Evolutionary conservation across 2,329 filamentous ascomycete species (phyloP).

Genomic region (Tricladium varicosporioides): DNA sequence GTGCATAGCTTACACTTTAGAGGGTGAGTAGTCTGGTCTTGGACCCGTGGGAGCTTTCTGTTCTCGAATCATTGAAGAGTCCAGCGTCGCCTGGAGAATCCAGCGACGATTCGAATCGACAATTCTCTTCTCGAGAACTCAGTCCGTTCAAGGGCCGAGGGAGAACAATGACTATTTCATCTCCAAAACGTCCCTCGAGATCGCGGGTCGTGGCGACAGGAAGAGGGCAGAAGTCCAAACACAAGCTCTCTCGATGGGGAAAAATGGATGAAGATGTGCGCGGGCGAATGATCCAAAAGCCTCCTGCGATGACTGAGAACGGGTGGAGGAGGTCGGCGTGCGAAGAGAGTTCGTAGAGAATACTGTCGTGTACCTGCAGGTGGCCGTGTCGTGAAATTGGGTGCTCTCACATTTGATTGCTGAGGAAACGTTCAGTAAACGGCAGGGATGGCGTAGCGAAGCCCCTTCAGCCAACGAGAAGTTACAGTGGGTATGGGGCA

Average conservation of each 20-base stretch:
- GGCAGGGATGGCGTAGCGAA: not conserved
- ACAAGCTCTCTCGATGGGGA: too few species aligned
- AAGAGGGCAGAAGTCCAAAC: not conserved
- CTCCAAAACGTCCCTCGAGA: conserved; percentile 16
- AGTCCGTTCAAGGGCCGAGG: conserved; percentile 34
- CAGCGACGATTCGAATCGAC: conserved; percentile 22
- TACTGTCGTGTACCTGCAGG: too few species aligned
- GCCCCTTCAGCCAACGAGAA: not conserved
- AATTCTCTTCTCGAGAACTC: conserved; percentile 20
- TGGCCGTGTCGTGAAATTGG: not conserved
- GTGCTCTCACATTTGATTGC: not conserved
- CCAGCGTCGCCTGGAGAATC: conserved; percentile 18
- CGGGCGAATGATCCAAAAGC: too few species aligned
- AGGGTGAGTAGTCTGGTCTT: conserved; percentile 56
- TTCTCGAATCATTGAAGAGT: conserved; percentile 48
- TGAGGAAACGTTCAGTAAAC: not conserved
- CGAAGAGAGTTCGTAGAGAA: too few species aligned
- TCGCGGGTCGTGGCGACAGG: not conserved
- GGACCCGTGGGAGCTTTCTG: conserved; percentile 57
- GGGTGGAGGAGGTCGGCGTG: too few species aligned
- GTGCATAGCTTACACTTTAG: conserved; percentile 47
- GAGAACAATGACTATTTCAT: conserved; percentile 32
- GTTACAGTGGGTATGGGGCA: not conserved
- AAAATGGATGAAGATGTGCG: too few species aligned
- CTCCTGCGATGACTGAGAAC: too few species aligned